A percentile compares a stretch with the other conserved stretches of the same genome.
Evolutionary conservation across 1,139 yeast genomes (phyloP).

Genomic region (Debaryomyces udenii): DNA sequence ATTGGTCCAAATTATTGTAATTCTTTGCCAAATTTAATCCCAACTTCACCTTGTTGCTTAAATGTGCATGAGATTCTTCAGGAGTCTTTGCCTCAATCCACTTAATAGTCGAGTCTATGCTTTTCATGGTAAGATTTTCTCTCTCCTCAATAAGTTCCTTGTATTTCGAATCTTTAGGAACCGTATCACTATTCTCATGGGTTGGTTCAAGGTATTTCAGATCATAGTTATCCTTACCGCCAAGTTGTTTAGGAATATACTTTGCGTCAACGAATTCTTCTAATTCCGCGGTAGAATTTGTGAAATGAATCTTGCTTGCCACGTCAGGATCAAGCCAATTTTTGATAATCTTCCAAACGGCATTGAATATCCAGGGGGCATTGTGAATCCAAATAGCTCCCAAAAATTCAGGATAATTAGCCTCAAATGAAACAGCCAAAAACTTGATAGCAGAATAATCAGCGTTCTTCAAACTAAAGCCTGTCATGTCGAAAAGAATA

Average conservation of each 20-base stretch:
- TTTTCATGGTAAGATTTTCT: constrained; percentile 44
- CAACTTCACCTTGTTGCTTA: constrained; percentile 50
- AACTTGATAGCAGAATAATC: constrained; percentile 82
- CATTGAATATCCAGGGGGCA: constrained; percentile 89
- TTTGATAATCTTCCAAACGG: constrained; percentile 83
- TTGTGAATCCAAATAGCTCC: constrained; percentile 78
- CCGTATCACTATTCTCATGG: constrained; percentile 40
- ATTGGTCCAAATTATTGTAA: constrained; percentile 69
- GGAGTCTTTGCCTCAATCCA: constrained; percentile 65
- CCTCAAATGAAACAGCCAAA: constrained; percentile 76
- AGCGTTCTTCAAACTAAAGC: constrained; percentile 77
- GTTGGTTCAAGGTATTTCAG: constrained; percentile 47
- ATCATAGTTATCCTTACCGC: constrained; percentile 64
- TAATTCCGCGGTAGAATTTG: constrained; percentile 62
- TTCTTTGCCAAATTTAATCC: constrained; percentile 55
- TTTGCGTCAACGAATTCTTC: constrained; percentile 54
- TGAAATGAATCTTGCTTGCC: constrained; percentile 77
- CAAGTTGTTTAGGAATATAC: constrained; percentile 62
- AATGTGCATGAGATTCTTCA: constrained; percentile 45
- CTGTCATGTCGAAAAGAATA: constrained; percentile 74
- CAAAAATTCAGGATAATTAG: constrained; percentile 84
- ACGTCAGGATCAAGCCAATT: constrained; percentile 91
- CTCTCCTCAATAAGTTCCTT: constrained; percentile 43
- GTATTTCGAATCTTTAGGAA: constrained; percentile 36
- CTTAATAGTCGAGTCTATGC: constrained; percentile 56